A percentile compares a stretch with the other conserved stretches of the same genome.
These are phyloP conservation scores for Paraphaeosphaeria sporulosa DNA, from an alignment of 2,329 filamentous ascomycete genomes.

Conservation along the genomic window DNA sequence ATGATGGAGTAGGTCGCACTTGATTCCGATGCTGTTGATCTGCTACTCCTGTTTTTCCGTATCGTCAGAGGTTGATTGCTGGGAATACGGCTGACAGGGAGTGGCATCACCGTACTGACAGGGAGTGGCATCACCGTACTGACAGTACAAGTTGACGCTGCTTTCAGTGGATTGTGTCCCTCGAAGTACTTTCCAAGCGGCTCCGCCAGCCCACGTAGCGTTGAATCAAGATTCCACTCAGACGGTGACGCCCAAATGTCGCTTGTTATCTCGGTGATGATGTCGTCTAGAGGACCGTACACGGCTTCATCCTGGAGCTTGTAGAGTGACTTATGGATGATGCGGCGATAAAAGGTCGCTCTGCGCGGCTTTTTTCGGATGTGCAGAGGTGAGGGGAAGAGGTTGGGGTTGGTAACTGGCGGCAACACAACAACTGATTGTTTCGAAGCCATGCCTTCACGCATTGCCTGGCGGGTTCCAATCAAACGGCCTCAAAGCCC, in stretches of 20 bases:
- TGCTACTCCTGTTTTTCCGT: slow-evolving; percentile 42
- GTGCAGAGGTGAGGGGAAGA: slow-evolving; percentile 38
- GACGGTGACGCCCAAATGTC: slow-evolving; percentile 35
- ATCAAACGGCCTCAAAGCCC: background rate
- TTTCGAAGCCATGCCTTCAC: slow-evolving; percentile 14
- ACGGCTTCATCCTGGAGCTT: slow-evolving; percentile 16
- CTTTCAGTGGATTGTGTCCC: slow-evolving; percentile 28
- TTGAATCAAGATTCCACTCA: slow-evolving; percentile 17
- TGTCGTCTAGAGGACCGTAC: slow-evolving; percentile 43
- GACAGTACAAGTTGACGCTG: slow-evolving; percentile 29
- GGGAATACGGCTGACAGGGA: slow-evolving; percentile 40
- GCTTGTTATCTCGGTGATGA: slow-evolving; percentile 43
- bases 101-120: slow-evolving; percentile 33
- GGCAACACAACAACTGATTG: slow-evolving; percentile 18
- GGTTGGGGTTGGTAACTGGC: slow-evolving; percentile 21
- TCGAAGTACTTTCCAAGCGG: slow-evolving; percentile 24
- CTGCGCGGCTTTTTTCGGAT: slow-evolving; percentile 39
- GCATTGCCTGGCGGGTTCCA: slow-evolving; percentile 4
- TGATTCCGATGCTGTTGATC: slow-evolving; percentile 38
- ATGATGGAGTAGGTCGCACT: slow-evolving; percentile 27
- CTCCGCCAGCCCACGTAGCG: slow-evolving; percentile 22
- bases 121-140: slow-evolving; percentile 36
- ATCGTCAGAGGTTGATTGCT: slow-evolving; percentile 41
- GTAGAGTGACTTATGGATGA: slow-evolving; percentile 32
- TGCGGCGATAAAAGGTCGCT: slow-evolving; percentile 34